Percentiles rank a stretch among this genome's conserved stretches.
Conservation (phyloP, 352 stramenopile species). For the Blastocystis hominis region DNA sequence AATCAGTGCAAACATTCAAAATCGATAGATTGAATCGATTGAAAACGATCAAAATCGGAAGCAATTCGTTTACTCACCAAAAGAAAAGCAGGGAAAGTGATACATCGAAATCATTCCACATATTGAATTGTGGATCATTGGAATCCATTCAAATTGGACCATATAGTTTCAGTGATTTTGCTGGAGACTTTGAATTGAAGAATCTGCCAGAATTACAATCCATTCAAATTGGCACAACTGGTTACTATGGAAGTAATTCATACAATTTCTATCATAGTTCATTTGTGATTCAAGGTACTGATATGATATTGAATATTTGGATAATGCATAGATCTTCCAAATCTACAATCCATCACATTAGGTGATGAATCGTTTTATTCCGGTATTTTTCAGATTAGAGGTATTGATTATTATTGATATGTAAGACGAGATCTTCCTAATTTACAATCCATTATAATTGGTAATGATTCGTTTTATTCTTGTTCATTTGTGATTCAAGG, state of each 20-base stretch:
- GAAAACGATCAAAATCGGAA: neutral
- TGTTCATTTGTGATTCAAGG: neutral
- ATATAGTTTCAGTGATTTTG: neutral
- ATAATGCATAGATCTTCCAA: neutral
- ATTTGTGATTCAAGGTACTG: neutral
- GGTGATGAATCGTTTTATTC: neutral
- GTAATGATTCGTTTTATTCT: neutral
- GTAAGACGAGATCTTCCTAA: neutral
- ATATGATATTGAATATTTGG: neutral
- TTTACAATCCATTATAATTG: neutral
- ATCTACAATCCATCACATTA: neutral
- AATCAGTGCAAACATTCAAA: neutral
- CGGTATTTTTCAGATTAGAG: neutral
- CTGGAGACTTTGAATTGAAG: neutral
- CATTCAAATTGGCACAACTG: neutral
- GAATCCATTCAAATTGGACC: neutral
- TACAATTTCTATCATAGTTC: neutral
- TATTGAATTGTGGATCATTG: neutral
- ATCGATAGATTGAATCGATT: neutral
- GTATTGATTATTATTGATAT: neutral
- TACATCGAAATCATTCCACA: neutral
- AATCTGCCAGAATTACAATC: neutral
- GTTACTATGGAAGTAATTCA: neutral
- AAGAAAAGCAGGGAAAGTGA: neutral
- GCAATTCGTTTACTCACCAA: neutral